Evolutionary conservation across 2,329 filamentous ascomycete genomes (phyloP).

Genomic region (Stagonosporopsis cucurbitacearum): DNA sequence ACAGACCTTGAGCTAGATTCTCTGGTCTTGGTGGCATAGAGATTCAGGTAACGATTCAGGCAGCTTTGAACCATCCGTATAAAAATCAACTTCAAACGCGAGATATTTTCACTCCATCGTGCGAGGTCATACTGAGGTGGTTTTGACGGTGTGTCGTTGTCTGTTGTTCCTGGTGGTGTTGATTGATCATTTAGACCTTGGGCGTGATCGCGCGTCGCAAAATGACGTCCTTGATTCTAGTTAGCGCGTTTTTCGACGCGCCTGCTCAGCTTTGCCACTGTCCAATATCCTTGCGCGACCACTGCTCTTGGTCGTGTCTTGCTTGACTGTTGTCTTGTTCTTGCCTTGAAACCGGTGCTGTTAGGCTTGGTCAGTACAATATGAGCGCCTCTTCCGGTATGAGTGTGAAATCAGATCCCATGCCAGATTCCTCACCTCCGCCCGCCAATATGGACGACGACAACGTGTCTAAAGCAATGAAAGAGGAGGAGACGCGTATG

Average conservation of each 20-base stretch:
- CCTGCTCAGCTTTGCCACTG: constrained; percentile 19
- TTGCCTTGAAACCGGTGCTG: not conserved
- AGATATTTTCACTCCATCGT: no score
- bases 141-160: no score
- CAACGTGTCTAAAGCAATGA: constrained; percentile 50
- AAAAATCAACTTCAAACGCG: no score
- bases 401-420: constrained; percentile 35
- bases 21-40: no score
- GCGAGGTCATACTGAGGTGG: no score
- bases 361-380: not conserved
- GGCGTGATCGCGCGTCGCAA: constrained; percentile 38
- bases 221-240: constrained; percentile 32
- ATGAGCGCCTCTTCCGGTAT: constrained; percentile 37
- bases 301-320: not conserved
- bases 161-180: no score
- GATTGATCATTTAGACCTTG: constrained; percentile 16
- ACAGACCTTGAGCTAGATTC: no score
- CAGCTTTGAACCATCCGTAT: no score
- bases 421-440: constrained; percentile 45
- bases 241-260: constrained; percentile 34
- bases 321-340: not conserved
- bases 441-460: constrained; percentile 38
- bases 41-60: no score
- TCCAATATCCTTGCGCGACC: constrained; percentile 3
- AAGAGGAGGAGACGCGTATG: constrained; percentile 56